These are phyloP conservation scores for Daldinia bambusicola DNA, from an alignment of 495 filamentous ascomycete genomes.

Conservation along the genomic window DNA sequence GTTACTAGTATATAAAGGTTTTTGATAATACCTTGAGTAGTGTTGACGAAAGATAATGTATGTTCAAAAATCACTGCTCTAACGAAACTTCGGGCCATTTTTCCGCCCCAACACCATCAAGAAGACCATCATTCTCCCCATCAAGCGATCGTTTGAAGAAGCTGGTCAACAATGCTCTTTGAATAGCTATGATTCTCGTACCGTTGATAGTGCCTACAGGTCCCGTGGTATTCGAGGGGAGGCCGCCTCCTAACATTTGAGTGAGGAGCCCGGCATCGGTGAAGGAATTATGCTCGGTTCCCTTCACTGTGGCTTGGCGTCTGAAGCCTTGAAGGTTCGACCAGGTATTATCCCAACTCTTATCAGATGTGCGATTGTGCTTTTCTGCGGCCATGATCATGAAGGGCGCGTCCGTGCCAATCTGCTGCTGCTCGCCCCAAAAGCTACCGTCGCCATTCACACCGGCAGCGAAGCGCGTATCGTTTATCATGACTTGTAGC, in stretches of 20 bases:
- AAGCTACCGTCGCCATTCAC: not conserved
- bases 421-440: not conserved
- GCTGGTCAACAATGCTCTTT: not conserved
- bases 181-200: not conserved
- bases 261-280: not conserved
- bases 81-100: not conserved
- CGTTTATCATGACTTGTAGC: constrained; percentile 52
- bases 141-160: not conserved
- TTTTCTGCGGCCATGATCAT: not conserved
- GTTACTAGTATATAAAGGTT: no score
- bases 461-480: constrained; percentile 57
- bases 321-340: not conserved
- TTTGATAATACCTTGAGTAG: no score
- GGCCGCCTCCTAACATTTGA: not conserved
- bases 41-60: no score
- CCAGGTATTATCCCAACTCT: not conserved
- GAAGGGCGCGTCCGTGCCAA: not conserved
- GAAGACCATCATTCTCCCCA: not conserved
- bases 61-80: not conserved
- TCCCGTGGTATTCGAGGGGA: not conserved
- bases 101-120: not conserved
- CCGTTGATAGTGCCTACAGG: no score
- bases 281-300: not conserved
- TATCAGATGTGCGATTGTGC: not conserved
- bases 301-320: not conserved